A percentile compares a stretch with the other conserved stretches of the same genome.
These are phyloP conservation scores for Globisporangium nodosum DNA, from an alignment of 352 stramenopile genomes.

Conservation along the genomic window DNA sequence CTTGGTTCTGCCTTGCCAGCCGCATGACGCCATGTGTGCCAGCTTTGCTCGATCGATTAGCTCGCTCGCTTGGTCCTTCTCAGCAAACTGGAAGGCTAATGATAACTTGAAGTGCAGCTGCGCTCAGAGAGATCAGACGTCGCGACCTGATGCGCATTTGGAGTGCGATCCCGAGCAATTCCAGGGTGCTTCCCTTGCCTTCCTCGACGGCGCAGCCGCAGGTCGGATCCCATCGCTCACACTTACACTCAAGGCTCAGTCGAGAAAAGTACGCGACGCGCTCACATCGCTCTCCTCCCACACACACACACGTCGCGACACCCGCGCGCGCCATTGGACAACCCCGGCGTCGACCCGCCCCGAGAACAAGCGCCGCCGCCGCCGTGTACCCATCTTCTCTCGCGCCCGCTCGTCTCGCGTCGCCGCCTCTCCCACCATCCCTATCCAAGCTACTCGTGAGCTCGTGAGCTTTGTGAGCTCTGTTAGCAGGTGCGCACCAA, in stretches of 20 bases:
- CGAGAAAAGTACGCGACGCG: not conserved
- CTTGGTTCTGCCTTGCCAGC: too few relatives aligned
- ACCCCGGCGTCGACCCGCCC: not conserved
- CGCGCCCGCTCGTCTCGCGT: not conserved
- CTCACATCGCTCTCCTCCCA: not conserved
- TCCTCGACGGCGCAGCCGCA: not conserved
- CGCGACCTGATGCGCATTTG: too few relatives aligned
- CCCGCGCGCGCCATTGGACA: not conserved
- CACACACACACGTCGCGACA: not conserved
- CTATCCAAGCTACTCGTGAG: not conserved
- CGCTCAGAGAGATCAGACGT: too few relatives aligned
- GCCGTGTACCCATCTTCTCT: constrained; percentile 6
- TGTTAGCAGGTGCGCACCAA: not conserved
- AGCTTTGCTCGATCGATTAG: too few relatives aligned
- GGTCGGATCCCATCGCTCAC: not conserved
- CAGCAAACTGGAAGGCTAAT: too few relatives aligned
- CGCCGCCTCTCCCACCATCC: not conserved
- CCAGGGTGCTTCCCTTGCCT: not conserved
- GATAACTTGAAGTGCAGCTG: too few relatives aligned
- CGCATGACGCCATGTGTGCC: too few relatives aligned
- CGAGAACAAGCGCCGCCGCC: not conserved
- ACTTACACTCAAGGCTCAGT: not conserved
- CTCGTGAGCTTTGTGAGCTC: not conserved
- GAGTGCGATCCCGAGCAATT: too few relatives aligned
- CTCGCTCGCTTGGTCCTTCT: too few relatives aligned